Base-by-base conservation (phyloP, 202 grass and related monocot genomes). In the Bolboschoenoplectus hybrid region DNA sequence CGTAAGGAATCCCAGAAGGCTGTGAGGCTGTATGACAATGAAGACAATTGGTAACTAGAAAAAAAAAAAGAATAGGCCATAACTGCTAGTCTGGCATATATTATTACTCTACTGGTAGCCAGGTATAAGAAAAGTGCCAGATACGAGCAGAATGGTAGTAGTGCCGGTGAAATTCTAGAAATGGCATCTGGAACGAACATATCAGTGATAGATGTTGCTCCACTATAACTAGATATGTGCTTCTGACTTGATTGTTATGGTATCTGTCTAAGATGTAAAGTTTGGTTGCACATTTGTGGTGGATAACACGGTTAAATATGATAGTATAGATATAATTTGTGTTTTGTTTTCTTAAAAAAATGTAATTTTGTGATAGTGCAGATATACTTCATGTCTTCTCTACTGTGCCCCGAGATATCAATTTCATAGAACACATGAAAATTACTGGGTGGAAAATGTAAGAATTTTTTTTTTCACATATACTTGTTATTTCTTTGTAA, bases 311-410 rank as follows among this genome's bases (percentile, higher is more conserved):
- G n/a, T 51, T 47, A 6, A 17, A 43, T 74, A 1, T 34, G 45
- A 20, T 74, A 50, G 17, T 12, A 49, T 11, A 26, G 32, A 68
- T 70, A 17, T 81, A 3, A 6, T 55, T 57, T 13, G 0, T 55
- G 55, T n/a, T 26, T 76, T 72, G 43, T 32, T 88, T 68, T 56
- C 35, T 16, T 14, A 74, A 71, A 71, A 82, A 60, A 86, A 26
- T 8, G 80, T 43, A 46, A 61, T 55, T 92, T 87, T 86, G 16
- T 86, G 10, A 39, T 53, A 53, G 6, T 92, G 65, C 91, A 99
- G 97, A 99, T 92, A 94, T 99, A 90, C 90, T 99, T 91, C 93
- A 97, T 55, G 93, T 91, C n/a, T 91, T 99, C 80, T 94, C 97
- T 11, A 89, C 88, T 85, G 88, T 99, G 74, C 97, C 97, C 43